A percentile compares a stretch with the other conserved stretches of the same genome.
These are phyloP conservation scores for Cercospora citrullina DNA, from an alignment of 2,329 filamentous ascomycete genomes.

Conservation along the genomic window DNA sequence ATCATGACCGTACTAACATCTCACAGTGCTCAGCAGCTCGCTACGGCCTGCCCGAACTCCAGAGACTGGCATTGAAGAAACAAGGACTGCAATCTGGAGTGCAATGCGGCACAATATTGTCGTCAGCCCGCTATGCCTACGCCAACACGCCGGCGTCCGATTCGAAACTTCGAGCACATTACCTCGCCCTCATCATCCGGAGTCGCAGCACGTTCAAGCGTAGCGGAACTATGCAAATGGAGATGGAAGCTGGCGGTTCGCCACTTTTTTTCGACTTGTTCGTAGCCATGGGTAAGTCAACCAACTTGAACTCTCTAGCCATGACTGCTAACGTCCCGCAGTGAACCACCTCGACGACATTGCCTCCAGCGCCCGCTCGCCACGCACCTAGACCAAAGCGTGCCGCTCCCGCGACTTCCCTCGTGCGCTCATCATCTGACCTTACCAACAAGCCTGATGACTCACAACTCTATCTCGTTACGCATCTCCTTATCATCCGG, in stretches of 20 bases:
- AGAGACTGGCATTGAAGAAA: conserved; percentile 81
- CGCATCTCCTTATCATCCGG: not conserved
- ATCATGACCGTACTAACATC: conserved; percentile 13
- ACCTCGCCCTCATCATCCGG: conserved; percentile 87
- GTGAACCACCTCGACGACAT: conserved; percentile 34
- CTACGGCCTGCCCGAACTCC: conserved; percentile 80
- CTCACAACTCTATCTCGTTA: not conserved
- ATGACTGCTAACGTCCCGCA: not conserved
- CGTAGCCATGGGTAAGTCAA: conserved; percentile 71
- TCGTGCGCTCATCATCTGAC: not conserved
- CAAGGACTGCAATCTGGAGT: conserved; percentile 85
- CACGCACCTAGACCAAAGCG: conserved; percentile 20
- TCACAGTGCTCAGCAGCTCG: conserved; percentile 72
- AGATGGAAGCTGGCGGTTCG: conserved; percentile 86
- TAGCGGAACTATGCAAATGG: conserved; percentile 91
- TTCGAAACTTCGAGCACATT: conserved; percentile 87
- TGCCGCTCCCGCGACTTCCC: not conserved
- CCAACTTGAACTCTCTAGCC: not conserved
- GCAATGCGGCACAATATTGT: conserved; percentile 78
- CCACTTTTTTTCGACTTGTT: conserved; percentile 87
- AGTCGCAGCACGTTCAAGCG: conserved; percentile 86
- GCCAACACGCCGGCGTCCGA: conserved; percentile 84
- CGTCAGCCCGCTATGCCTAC: conserved; percentile 87
- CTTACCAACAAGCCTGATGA: not conserved
- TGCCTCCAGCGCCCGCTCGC: conserved; percentile 29